Evolutionary conservation across 2,329 filamentous ascomycete species (phyloP).

Genomic region (Torrubiella hemipterigena): DNA sequence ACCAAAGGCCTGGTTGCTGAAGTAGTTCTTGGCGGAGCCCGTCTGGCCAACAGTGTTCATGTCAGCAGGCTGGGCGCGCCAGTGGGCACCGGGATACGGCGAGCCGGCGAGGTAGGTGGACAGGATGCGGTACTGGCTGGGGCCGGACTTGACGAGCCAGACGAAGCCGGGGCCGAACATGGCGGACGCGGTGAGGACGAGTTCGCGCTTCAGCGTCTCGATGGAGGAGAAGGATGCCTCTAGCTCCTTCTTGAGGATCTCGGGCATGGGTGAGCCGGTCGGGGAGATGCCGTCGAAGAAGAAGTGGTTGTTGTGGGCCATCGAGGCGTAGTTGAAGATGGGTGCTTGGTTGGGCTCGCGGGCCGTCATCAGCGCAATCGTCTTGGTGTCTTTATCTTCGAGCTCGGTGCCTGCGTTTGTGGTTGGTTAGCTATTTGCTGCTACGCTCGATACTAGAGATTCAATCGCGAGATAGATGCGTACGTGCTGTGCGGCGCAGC

Average conservation of each 20-base stretch:
- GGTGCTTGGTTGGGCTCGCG: conserved; percentile 67
- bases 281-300: conserved; percentile 53
- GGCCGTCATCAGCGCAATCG: conserved; percentile 62
- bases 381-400: conserved; percentile 48
- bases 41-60: conserved; percentile 49
- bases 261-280: conserved; percentile 38
- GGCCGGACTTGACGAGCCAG: conserved; percentile 65
- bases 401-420: conserved; percentile 54
- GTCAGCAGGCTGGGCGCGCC: conserved; percentile 57
- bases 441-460: too few species aligned
- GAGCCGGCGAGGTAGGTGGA: conserved; percentile 86
- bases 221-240: conserved; percentile 66
- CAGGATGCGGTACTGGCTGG: conserved; percentile 53
- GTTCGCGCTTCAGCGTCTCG: conserved; percentile 68
- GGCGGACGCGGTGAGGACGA: conserved; percentile 66
- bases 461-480: too few species aligned
- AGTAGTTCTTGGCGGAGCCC: conserved; percentile 22
- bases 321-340: conserved; percentile 91
- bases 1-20: conserved; percentile 24
- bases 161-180: conserved; percentile 98
- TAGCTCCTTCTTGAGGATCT: conserved; percentile 45
- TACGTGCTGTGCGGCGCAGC: too few species aligned
- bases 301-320: conserved; percentile 85
- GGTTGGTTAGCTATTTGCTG: too few species aligned
- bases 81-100: conserved; percentile 76